Conservation (phyloP, 176 grass and related monocot genomes). For the Dendrocalamus sinicus region DNA sequence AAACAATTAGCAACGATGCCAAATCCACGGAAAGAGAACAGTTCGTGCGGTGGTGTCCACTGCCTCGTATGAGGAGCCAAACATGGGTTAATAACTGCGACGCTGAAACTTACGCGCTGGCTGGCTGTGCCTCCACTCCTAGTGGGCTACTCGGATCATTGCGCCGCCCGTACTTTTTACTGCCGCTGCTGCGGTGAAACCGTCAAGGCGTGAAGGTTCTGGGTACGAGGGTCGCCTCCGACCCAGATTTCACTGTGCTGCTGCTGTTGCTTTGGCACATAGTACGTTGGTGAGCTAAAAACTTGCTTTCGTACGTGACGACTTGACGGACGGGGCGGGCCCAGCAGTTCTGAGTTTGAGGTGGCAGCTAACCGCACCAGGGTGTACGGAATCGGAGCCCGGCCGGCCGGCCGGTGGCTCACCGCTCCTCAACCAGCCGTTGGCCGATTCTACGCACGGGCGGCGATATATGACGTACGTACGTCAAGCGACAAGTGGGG, state of each 20-base stretch:
- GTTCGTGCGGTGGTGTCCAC: neutral
- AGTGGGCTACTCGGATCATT: neutral
- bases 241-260: neutral
- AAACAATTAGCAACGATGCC: too few species aligned
- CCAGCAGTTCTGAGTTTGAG: neutral
- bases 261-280: neutral
- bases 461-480: neutral
- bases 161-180: constrained; percentile 23
- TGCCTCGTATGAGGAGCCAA: constrained; percentile 6
- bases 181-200: neutral
- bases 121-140: neutral
- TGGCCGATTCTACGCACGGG: too few species aligned
- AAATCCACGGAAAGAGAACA: too few species aligned
- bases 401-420: constrained; percentile 11
- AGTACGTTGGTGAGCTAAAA: neutral
- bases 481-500: neutral
- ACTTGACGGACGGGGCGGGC: neutral
- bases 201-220: neutral
- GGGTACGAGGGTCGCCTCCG: neutral
- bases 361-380: constrained; percentile 6
- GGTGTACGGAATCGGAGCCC: neutral
- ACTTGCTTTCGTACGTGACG: neutral
- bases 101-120: constrained; percentile 2
- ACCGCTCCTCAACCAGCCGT: neutral
- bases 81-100: constrained; percentile 33